A percentile compares a stretch with the other conserved stretches of the same genome.
Evolutionary conservation across 805 yeast genomes (phyloP).

Genomic region (Tetrapisispora taiwanensis): DNA sequence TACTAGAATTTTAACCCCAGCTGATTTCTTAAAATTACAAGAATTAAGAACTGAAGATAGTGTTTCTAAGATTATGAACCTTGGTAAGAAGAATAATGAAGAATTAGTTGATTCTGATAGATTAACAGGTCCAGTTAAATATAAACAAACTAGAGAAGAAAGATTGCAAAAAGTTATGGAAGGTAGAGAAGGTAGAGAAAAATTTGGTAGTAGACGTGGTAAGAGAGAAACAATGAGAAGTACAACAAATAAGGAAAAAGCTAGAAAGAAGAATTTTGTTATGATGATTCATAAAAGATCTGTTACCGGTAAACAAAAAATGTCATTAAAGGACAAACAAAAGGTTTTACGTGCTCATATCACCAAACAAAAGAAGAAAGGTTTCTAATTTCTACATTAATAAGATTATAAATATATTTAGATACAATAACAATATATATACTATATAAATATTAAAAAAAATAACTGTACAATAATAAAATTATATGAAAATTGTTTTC

Average conservation of each 20-base stretch:
- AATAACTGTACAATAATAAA: not conserved
- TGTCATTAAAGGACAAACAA: constrained; percentile 86
- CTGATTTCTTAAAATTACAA: constrained; percentile 92
- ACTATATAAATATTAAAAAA: not conserved
- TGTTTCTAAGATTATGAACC: constrained; percentile 53
- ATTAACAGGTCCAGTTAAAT: constrained; percentile 62
- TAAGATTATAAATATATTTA: too few relatives aligned
- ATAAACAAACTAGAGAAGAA: constrained; percentile 83
- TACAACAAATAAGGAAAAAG: constrained; percentile 92
- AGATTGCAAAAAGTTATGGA: constrained; percentile 77
- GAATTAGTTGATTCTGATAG: constrained; percentile 74
- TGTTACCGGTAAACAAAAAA: constrained; percentile 87
- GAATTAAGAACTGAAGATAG: constrained; percentile 83
- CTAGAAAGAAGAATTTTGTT: constrained; percentile 95
- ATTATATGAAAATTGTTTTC: too few relatives aligned
- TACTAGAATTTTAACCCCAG: constrained; percentile 85
- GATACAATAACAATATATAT: too few relatives aligned
- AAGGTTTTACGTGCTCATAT: constrained; percentile 78
- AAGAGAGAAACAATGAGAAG: constrained; percentile 67
- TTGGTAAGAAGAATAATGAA: constrained; percentile 52
- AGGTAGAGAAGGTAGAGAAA: constrained; percentile 88
- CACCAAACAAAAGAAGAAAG: constrained; percentile 83
- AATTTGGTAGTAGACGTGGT: constrained; percentile 82
- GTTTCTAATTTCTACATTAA: constrained; percentile 31
- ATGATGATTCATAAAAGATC: constrained; percentile 96